Base-by-base conservation (phyloP, 2,329 filamentous ascomycete genomes). In the Aspergillus glaucus region DNA sequence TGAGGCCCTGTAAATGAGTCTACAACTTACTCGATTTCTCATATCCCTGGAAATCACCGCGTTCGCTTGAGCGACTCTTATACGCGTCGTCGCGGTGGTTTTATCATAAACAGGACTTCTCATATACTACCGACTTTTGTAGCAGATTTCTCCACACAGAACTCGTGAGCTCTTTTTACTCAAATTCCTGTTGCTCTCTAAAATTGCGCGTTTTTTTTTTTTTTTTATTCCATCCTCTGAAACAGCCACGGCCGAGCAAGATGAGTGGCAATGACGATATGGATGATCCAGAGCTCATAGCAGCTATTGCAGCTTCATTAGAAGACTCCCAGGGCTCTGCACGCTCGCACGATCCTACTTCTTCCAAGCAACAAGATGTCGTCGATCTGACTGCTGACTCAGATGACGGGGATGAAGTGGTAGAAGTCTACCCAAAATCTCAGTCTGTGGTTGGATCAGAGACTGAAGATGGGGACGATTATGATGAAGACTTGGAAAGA, bases 351-450 rank as follows among this genome's bases (percentile, higher is more conserved):
- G 19, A 37, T 9, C 12, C 28, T 22, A 15, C 46, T 12, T 19
- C 47, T 21, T 43, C 43, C 4, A 19, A 30, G 7, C 48, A 49
- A 22, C 36, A 37, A 30, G 40, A 53, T n/a, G 44, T 67, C 15
- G 62, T 69, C 17, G 67, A 70, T 45, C 49, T 70, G 15, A 69
- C 67, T 2, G 55, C 50, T 12, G 63, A 67, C 10, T 65, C 64
- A 0, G 62, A 60, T 41, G 44, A 55, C n/a, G 26, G 26, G 5
- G 59, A 64, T 28, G 59, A 60, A 6, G 55, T 62, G 12, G n/a
- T 59, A 6, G 43, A 59, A 17, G 26, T 58, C 4, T 60, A 54
- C 22, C 60, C 59, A 1, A 65, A 66, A 39, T 63, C 61, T 12
- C 59, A 58, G 6, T 61, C 64, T 2, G 45, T 59, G 2, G 51